phyloP scores from a whole-genome alignment of 2,329 filamentous ascomycete genomes.

The Volutella citrinella region DNA sequence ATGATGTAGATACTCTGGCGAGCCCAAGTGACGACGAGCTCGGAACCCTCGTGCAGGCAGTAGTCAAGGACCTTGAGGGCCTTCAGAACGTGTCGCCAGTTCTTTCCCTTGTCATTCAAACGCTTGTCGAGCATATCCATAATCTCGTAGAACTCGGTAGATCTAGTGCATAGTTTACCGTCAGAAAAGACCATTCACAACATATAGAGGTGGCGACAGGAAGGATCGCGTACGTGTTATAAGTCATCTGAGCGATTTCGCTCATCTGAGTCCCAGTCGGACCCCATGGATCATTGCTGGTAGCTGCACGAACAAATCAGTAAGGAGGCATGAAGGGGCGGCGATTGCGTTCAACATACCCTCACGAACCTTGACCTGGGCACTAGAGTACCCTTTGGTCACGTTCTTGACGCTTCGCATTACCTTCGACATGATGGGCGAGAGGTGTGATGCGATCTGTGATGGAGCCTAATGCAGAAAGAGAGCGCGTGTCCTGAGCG shows the following conservation, averaged over 20 bases:
- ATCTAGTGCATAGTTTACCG: slow-evolving; percentile 52
- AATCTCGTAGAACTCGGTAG: slow-evolving; percentile 97
- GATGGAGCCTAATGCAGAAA: slow-evolving; percentile 6
- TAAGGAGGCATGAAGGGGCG: slow-evolving; percentile 3
- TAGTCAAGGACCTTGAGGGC: slow-evolving; percentile 97
- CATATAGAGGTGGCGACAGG: too few relatives aligned
- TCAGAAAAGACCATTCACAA: too few relatives aligned
- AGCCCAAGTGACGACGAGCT: slow-evolving; percentile 95
- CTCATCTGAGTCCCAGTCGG: slow-evolving; percentile 98
- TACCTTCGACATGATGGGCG: slow-evolving; percentile 82
- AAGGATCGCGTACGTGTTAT: slow-evolving; percentile 93
- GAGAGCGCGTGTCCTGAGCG: slow-evolving; percentile 17
- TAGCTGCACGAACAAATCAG: slow-evolving; percentile 59
- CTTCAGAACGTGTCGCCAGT: slow-evolving; percentile 97
- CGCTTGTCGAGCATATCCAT: slow-evolving; percentile 99
- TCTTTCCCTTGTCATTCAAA: slow-evolving; percentile 98
- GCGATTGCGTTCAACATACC: slow-evolving; percentile 51
- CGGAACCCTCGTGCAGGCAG: slow-evolving; percentile 94
- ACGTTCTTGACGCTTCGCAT: slow-evolving; percentile 98
- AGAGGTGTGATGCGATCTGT: slow-evolving; percentile 13
- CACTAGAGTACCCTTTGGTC: slow-evolving; percentile 94
- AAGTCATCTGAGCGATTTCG: slow-evolving; percentile 96
- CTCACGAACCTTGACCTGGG: slow-evolving; percentile 98
- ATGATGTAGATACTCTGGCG: slow-evolving; percentile 98
- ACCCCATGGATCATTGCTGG: slow-evolving; percentile 98